A percentile compares a stretch with the other conserved stretches of the same genome.
These are phyloP conservation scores for Neofusicoccum laricinum DNA, from an alignment of 2,329 filamentous ascomycete genomes.

Conservation along the genomic window DNA sequence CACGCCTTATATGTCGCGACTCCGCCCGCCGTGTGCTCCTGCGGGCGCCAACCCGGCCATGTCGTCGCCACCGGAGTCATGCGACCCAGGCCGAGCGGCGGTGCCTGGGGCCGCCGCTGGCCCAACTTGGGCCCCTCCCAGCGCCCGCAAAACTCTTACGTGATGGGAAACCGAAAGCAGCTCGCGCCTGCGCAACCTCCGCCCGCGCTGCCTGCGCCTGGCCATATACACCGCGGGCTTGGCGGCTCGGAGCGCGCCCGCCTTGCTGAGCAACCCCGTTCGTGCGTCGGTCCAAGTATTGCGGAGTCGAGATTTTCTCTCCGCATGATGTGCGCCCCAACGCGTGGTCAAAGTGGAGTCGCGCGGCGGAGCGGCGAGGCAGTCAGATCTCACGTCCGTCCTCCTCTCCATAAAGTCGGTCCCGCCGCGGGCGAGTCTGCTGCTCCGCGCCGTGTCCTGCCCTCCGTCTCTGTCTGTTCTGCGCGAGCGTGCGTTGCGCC, in stretches of 20 bases:
- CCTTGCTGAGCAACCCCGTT: not conserved
- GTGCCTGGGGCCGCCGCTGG: not conserved
- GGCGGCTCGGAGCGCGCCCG: not conserved
- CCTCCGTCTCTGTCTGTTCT: not conserved
- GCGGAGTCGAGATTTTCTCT: slow-evolving; percentile 14
- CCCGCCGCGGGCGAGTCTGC: not conserved
- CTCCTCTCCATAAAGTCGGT: not conserved
- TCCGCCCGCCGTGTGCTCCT: not conserved
- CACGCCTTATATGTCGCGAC: not conserved
- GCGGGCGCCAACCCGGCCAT: not conserved
- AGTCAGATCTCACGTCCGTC: not conserved
- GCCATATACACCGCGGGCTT: not conserved
- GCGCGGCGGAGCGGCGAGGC: not conserved
- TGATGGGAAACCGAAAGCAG: slow-evolving; percentile 10
- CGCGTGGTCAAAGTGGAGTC: slow-evolving; percentile 2
- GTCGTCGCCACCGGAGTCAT: not conserved
- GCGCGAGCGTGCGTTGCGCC: no score
- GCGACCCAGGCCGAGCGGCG: not conserved
- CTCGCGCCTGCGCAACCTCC: not conserved
- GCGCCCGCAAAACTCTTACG: slow-evolving; percentile 10
- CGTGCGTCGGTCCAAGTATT: slow-evolving; percentile 4
- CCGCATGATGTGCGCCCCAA: slow-evolving; percentile 14
- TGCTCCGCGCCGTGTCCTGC: not conserved
- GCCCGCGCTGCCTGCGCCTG: not conserved
- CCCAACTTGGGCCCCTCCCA: not conserved